Evolutionary conservation across 169 alveolate genomes (phyloP), one percentile per base, ranked within the genome.

Genomic region (Hepatocystis sp.): DNA sequence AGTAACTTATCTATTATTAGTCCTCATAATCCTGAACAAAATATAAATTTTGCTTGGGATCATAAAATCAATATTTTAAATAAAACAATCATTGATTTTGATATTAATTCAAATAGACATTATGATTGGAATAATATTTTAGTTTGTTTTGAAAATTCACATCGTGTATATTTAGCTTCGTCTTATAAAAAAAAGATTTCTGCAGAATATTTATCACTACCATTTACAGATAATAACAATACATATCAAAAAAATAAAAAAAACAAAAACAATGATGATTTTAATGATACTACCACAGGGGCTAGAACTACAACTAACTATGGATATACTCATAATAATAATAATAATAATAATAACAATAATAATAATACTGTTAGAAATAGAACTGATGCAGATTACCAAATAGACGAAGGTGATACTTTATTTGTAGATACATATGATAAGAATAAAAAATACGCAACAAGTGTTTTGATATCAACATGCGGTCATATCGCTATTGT

Each of bases 401-500:
- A n/a, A n/a, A n/a, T n/a, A n/a, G n/a, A n/a, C n/a, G n/a, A n/a
- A n/a, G n/a, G n/a, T n/a, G n/a, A n/a, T n/a, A n/a, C n/a, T n/a
- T n/a, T n/a, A n/a, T n/a, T n/a, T n/a, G n/a, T n/a, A n/a, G n/a
- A n/a, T n/a, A n/a, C n/a, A n/a, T 84, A 60, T 4, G 67, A 53
- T 2, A 63, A 53, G 44, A 46, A 78, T 21, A 55, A 84, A 32
- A 71, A 55, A 71, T 23, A 66, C 11, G 97, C 97, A 46, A 94
- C 95, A 42, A 92, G 98, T 27, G 91, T 95, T 4, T 91, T 94
- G 34, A 95, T 97, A 39, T 92, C 98, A 21, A 92, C 93, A 13
- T 97, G 99, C 76, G 99, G 99, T 0, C 97, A 97, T 91, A 96
- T 95, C 86, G 98, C 96, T n/a, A 88, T 95, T 64, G 95, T 95